Evolutionary conservation across 371 early-diverging fungal genomes (phyloP).

Genomic region (Dichotomocladium elegans): DNA sequence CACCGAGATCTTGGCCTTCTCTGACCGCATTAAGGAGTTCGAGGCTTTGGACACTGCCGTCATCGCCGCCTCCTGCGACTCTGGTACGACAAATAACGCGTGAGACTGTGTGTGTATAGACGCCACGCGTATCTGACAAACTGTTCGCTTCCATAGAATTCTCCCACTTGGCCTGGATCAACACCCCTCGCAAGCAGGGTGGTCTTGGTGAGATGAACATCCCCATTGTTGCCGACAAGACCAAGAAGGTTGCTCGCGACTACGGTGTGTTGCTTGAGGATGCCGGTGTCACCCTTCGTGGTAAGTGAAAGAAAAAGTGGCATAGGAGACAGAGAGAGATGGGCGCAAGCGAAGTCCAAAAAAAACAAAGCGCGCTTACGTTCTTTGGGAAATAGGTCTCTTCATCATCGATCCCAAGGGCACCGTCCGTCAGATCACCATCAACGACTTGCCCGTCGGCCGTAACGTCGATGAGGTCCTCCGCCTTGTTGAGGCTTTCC

Average conservation of each 20-base stretch:
- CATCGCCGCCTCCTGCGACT: conserved; percentile 46
- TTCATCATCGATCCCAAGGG: conserved; percentile 79
- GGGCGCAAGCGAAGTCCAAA: too few species aligned
- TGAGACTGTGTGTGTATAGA: too few species aligned
- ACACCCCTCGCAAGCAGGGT: conserved; percentile 67
- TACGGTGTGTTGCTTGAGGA: conserved; percentile 73
- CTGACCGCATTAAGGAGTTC: conserved; percentile 86
- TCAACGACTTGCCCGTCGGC: conserved; percentile 76
- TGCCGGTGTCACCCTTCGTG: conserved; percentile 52
- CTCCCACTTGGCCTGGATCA: conserved; percentile 62
- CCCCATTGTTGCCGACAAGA: conserved; percentile 70
- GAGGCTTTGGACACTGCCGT: conserved; percentile 53
- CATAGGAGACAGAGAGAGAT: too few species aligned
- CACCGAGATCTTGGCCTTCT: conserved; percentile 89
- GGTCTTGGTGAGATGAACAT: conserved; percentile 78
- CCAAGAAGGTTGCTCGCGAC: conserved; percentile 63
- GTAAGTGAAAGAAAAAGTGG: conserved; percentile 5
- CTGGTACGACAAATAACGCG: too few species aligned
- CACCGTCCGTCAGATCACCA: conserved; percentile 49
- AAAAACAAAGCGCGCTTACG: too few species aligned
- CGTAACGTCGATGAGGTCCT: conserved; percentile 70
- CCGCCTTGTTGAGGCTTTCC: conserved; percentile 76
- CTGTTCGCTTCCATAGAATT: conserved; percentile 24
- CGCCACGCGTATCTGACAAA: conserved; percentile 4
- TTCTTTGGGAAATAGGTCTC: too few species aligned